These are phyloP conservation scores for Puccinia hordei DNA, from an alignment of 1,284 basidiomycete genomes.

Conservation along the genomic window DNA sequence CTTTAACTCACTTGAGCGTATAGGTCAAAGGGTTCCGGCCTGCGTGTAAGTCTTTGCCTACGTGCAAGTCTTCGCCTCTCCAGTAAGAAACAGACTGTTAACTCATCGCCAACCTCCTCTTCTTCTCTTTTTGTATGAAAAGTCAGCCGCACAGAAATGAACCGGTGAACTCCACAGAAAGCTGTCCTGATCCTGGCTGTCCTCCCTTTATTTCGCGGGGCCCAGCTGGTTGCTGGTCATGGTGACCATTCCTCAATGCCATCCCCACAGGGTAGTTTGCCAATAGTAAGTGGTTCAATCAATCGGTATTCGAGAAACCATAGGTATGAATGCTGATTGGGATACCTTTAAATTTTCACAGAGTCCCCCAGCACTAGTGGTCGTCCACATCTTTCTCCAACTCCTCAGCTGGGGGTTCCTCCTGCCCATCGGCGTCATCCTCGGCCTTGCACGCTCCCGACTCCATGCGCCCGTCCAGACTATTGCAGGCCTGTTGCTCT, in stretches of 20 bases:
- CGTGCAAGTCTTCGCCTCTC: no score
- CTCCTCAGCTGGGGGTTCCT: constrained; percentile 26
- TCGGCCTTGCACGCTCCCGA: constrained; percentile 57
- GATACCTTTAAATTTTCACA: neutral
- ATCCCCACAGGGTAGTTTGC: constrained; percentile 55
- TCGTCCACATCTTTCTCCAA: constrained; percentile 27
- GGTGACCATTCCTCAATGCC: constrained; percentile 54
- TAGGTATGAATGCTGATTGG: neutral
- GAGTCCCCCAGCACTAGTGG: neutral
- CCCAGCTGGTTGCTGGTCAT: constrained; percentile 52
- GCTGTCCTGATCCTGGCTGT: no score
- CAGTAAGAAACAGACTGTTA: no score
- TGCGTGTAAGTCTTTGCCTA: no score
- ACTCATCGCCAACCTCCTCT: no score
- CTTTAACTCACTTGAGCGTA: no score
- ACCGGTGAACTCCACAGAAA: no score
- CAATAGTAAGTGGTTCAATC: constrained; percentile 54
- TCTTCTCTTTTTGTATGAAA: no score
- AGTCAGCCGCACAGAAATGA: no score
- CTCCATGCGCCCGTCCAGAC: constrained; percentile 57
- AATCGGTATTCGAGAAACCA: neutral
- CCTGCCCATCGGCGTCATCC: constrained; percentile 56
- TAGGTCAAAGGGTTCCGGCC: no score
- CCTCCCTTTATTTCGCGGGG: no score
- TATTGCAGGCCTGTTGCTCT: constrained; percentile 54